These are phyloP conservation scores for Talaromyces sp. DNA, from an alignment of 2,329 filamentous ascomycete genomes.

Conservation along the genomic window DNA sequence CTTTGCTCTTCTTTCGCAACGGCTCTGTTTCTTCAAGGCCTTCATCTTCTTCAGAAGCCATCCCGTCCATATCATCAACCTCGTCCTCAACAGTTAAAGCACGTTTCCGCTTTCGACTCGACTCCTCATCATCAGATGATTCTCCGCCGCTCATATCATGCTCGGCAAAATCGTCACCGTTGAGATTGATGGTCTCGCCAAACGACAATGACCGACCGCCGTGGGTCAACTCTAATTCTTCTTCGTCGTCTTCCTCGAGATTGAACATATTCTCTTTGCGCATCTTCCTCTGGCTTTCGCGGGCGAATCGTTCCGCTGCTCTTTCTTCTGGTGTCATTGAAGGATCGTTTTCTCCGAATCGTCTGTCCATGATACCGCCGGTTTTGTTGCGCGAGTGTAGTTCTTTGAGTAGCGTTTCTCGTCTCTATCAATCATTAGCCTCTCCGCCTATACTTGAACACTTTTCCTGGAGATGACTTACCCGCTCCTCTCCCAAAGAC, in stretches of 20 bases:
- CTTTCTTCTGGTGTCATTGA: conserved; percentile 91
- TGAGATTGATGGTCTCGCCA: conserved; percentile 47
- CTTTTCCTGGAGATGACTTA: conserved; percentile 41
- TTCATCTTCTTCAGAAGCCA: conserved; percentile 49
- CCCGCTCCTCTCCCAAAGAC: conserved; percentile 80
- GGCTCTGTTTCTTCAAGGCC: conserved; percentile 60
- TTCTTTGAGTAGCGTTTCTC: conserved; percentile 81
- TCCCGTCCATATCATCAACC: conserved; percentile 43
- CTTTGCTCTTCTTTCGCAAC: conserved; percentile 87
- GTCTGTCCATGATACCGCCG: conserved; percentile 85
- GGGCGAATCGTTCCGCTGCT: conserved; percentile 84
- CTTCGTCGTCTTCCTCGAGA: conserved; percentile 76
- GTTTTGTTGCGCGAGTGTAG: conserved; percentile 87
- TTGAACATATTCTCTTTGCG: conserved; percentile 83
- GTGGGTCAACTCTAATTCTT: conserved; percentile 74
- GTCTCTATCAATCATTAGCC: conserved; percentile 52
- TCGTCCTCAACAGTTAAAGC: conserved; percentile 41
- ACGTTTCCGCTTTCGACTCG: conserved; percentile 51
- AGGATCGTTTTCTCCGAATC: conserved; percentile 94
- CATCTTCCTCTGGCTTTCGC: conserved; percentile 77
- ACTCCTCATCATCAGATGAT: conserved; percentile 50
- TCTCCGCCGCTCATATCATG: conserved; percentile 59
- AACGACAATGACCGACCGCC: conserved; percentile 72
- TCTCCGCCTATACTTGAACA: neutral
- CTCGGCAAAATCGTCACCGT: conserved; percentile 74